A percentile compares a stretch with the other conserved stretches of the same genome.
These are phyloP conservation scores for Pyrus hybrid DNA, from an alignment of 331 rosid species.

Conservation along the genomic window DNA sequence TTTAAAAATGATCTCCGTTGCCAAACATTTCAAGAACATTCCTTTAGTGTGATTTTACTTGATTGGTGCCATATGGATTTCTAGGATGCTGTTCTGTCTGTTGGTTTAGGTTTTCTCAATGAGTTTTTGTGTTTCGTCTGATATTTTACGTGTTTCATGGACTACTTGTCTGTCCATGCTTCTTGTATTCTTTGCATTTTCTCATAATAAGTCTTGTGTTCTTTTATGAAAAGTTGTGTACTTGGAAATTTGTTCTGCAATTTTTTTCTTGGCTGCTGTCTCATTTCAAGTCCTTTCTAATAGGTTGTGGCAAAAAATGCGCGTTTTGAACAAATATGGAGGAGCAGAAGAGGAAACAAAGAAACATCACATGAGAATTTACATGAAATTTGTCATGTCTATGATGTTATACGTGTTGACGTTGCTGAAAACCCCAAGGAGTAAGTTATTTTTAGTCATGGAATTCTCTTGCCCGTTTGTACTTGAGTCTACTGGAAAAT, in stretches of 20 bases:
- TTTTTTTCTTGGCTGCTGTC: not conserved
- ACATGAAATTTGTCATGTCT: conserved; percentile 61
- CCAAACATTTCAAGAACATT: not conserved
- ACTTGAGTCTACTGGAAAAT: conserved; percentile 5
- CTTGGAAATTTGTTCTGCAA: not conserved
- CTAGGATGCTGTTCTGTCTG: not conserved
- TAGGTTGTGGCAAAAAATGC: conserved; percentile 65
- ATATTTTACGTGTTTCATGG: not conserved
- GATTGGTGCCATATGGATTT: not conserved
- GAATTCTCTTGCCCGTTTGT: not conserved
- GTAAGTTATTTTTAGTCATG: conserved; percentile 33
- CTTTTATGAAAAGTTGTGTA: not conserved
- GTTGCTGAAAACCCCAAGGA: conserved; percentile 39
- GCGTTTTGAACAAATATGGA: conserved; percentile 95
- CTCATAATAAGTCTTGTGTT: not conserved
- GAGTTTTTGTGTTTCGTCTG: not conserved
- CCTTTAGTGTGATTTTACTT: not conserved
- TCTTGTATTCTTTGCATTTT: not conserved
- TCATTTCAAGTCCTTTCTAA: conserved; percentile 4
- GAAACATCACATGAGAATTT: conserved; percentile 38
- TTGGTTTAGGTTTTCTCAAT: not conserved
- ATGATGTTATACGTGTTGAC: conserved; percentile 77
- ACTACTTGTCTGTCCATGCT: not conserved
- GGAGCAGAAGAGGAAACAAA: conserved; percentile 58
- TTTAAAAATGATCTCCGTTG: not conserved